Conservation (phyloP, 2,329 filamentous ascomycete genomes). For the Colletotrichum lini region DNA sequence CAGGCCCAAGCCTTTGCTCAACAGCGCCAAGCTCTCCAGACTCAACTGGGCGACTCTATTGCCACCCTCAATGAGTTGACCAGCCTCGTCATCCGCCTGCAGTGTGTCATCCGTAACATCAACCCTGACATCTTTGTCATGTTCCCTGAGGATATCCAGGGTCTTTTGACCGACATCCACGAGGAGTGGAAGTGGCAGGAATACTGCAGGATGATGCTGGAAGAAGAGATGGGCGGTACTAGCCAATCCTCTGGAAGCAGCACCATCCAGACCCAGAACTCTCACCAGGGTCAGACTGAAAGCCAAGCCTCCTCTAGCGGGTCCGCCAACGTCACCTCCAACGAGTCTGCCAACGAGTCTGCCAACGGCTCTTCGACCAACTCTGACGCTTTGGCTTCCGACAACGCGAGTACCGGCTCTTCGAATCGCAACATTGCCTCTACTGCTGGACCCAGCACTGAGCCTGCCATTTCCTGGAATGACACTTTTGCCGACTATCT, state of each 20-base stretch:
- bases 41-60: not conserved
- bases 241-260: not conserved
- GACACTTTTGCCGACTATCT: not conserved
- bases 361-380: not conserved
- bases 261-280: not conserved
- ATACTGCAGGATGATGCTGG: not conserved
- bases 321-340: not conserved
- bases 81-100: not conserved
- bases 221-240: no score
- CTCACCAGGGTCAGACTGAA: not conserved
- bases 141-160: not conserved
- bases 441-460: not conserved
- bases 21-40: not conserved
- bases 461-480: not conserved
- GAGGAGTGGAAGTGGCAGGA: conserved; percentile 27
- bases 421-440: no score
- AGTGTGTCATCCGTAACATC: not conserved
- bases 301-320: no score
- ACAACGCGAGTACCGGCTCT: not conserved
- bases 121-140: conserved; percentile 2
- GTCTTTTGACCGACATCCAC: not conserved
- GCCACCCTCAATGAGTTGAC: not conserved
- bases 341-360: not conserved
- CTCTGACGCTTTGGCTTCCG: not conserved
- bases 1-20: not conserved